Evolutionary conservation across 2,329 filamentous ascomycete species (phyloP), one percentile per base, ranked within the genome.

Genomic region (Talaromyces amestolkiae): DNA sequence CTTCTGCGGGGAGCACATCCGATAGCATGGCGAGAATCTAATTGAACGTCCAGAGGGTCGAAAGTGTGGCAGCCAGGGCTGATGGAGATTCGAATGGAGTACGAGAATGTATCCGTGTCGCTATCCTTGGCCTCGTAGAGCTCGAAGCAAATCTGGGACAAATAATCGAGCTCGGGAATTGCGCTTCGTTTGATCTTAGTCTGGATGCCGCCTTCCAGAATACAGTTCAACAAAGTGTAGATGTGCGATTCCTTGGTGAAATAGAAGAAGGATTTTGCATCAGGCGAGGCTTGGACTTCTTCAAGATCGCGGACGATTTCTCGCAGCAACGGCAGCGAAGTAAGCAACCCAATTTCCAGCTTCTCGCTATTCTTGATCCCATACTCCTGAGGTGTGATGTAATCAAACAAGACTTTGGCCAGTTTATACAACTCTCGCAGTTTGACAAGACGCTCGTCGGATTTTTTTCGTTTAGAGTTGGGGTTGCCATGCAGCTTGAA

Each of bases 201-300:
- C 74, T 96, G 91, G 69, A 99, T 91, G 35, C 95, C 96, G 67
- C 96, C 95, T 77, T 99, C 95, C 31, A 99, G 86, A 71, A 99
- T 98, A 77, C 94, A 98, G 78, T 99, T 99, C 66, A 99, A 86
- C 5, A 99, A 85, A 5, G 95, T 99, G 81, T 99, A 99, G 69
- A 99, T 97, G 77, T 99, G 95, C 0, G 92, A 97, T 79, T 99
- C 95, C 78, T 99, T 99, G 69, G 95, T 99, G 78, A 99, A 99
- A 81, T 99, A 99, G 79, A 98, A 92, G 82, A 98, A 98, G 1
- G 91, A 94, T 76, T 97, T 97, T 53, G 93, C 93, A 70, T 96
- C 91, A 62, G 94, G 90, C 0, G 92, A 96, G 3, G 95, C 94
- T 79, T 99, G 95, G 78, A 98, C 92, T 78, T 98, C 93, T 80